A percentile compares a stretch with the other conserved stretches of the same genome.
phyloP scores from a whole-genome alignment of 257 asterid genomes.

The Forsythia viridissima region DNA sequence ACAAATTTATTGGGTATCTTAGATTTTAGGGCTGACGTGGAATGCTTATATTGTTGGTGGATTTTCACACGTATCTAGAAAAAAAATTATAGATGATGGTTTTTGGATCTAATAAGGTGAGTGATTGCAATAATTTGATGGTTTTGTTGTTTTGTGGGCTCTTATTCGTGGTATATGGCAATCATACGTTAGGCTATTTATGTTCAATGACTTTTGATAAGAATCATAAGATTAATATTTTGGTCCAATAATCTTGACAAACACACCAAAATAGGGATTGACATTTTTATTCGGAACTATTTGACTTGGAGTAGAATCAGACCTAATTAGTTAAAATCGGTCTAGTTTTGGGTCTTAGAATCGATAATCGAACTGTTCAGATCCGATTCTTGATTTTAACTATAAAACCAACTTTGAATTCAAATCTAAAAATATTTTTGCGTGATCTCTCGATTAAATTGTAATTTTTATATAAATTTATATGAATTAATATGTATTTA shows the following conservation, averaged over 20 bases:
- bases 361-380: too few relatives aligned
- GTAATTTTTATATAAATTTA: too few relatives aligned
- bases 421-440: too few relatives aligned
- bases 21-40: slow-evolving; percentile 54
- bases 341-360: too few relatives aligned
- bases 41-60: slow-evolving; percentile 46
- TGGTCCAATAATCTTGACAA: neutral
- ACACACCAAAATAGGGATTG: neutral
- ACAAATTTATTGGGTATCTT: slow-evolving; percentile 10
- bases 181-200: slow-evolving; percentile 59
- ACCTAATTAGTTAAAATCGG: too few relatives aligned
- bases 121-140: slow-evolving; percentile 58
- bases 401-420: too few relatives aligned
- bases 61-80: slow-evolving; percentile 59
- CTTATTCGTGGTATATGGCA: slow-evolving; percentile 53
- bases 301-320: too few relatives aligned
- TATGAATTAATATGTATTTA: too few relatives aligned
- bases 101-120: neutral
- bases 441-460: too few relatives aligned
- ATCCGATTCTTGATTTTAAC: too few relatives aligned
- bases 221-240: neutral
- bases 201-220: slow-evolving; percentile 52
- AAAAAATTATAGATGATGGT: neutral
- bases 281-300: too few relatives aligned
- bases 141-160: slow-evolving; percentile 48